phyloP scores from a whole-genome alignment of 441 rosid species.

The Geranium incanum region DNA sequence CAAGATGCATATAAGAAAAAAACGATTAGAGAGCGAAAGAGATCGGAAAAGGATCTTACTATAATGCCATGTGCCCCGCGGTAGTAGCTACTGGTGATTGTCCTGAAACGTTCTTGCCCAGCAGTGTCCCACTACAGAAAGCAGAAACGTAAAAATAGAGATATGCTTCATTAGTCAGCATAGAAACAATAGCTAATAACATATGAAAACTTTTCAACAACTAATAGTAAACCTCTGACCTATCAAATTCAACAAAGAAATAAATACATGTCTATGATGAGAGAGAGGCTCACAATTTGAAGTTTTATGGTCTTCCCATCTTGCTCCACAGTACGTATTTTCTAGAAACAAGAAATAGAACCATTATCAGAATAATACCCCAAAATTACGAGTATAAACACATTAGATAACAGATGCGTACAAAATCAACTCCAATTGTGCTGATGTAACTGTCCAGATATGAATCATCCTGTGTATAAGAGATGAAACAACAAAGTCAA shows the following conservation, averaged over 20 bases:
- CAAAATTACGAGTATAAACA: neutral
- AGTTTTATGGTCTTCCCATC: constrained; percentile 45
- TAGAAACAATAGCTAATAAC: neutral
- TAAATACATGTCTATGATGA: neutral
- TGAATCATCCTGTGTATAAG: constrained; percentile 63
- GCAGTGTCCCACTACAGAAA: constrained; percentile 63
- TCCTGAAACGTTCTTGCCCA: constrained; percentile 67
- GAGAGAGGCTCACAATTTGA: constrained; percentile 60
- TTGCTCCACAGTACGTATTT: constrained; percentile 96
- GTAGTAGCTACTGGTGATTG: constrained; percentile 68
- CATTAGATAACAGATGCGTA: constrained; percentile 31
- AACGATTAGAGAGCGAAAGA: neutral
- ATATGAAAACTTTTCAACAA: too few relatives aligned
- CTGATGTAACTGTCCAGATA: constrained; percentile 94
- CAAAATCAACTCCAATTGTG: constrained; percentile 96
- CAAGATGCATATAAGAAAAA: neutral
- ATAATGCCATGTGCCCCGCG: constrained; percentile 71
- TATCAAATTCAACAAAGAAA: too few relatives aligned
- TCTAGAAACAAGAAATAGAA: constrained; percentile 29
- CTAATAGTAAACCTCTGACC: too few relatives aligned
- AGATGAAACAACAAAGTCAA: neutral
- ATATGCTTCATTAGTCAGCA: neutral
- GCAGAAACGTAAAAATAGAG: neutral
- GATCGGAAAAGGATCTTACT: constrained; percentile 20
- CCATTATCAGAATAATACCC: neutral